phyloP scores from a whole-genome alignment of 257 asterid species.

The Fraxinus pennsylvanica region DNA sequence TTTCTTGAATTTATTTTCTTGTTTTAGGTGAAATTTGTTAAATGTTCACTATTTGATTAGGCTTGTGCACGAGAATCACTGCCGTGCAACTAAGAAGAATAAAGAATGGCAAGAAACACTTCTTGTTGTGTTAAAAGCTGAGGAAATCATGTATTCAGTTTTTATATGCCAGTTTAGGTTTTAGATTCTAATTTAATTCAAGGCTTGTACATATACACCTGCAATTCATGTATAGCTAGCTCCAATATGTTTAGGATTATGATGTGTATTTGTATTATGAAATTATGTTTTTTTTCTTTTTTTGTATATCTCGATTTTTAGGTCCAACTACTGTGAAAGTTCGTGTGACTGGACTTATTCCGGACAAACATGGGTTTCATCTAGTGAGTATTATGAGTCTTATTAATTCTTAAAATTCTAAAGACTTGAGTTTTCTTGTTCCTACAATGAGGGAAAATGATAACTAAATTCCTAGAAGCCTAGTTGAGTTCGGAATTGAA shows the following conservation, averaged over 20 bases:
- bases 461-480: not conserved
- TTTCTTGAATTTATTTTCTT: not conserved
- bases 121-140: slow-evolving; percentile 75
- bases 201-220: not conserved
- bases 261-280: slow-evolving; percentile 11
- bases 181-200: not conserved
- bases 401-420: not conserved
- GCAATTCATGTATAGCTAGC: no score
- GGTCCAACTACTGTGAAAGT: slow-evolving; percentile 91
- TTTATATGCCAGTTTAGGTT: slow-evolving; percentile 4
- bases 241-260: no score
- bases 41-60: slow-evolving; percentile 43
- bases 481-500: not conserved
- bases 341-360: slow-evolving; percentile 80
- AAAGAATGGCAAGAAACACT: slow-evolving; percentile 85
- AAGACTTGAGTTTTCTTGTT: not conserved
- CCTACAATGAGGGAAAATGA: slow-evolving; percentile 5
- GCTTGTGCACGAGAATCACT: slow-evolving; percentile 49
- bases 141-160: slow-evolving; percentile 54
- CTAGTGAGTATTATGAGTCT: slow-evolving; percentile 49
- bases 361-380: slow-evolving; percentile 94
- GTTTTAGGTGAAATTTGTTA: slow-evolving; percentile 13
- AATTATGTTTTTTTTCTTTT: slow-evolving; percentile 19
- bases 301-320: slow-evolving; percentile 27
- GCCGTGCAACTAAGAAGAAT: slow-evolving; percentile 46